Base-by-base conservation (phyloP, 768 basidiomycete species). In the Leucosporidium yakuticum region DNA sequence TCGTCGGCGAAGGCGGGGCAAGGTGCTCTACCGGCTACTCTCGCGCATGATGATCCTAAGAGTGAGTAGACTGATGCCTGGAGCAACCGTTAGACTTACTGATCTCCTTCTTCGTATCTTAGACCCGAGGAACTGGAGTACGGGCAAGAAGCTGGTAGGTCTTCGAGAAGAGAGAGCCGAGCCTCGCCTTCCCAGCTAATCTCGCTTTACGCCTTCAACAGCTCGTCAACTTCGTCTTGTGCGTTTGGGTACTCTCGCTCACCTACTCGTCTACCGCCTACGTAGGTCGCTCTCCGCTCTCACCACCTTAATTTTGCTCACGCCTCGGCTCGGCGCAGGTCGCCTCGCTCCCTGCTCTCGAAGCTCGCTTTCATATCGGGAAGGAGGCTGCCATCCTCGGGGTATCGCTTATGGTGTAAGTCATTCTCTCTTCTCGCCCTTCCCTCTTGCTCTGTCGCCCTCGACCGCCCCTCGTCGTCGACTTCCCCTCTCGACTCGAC, bases 391-490 rank as follows among this genome's bases (percentile, higher is more conserved):
- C 68, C 5, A 50, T 73, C 5, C 60, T 73, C 27, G 62, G 55
- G 6, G 36, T 73, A 19, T 49, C 74, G 4, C 50, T 75, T 4
- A 74, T 69, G 39, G 74, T 77, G 11, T 29, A 23, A n/a, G 58
- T 11, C 25, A n/a, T n/a, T n/a, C n/a, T n/a, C n/a, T n/a, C n/a
- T n/a, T n/a, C n/a, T n/a, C n/a, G 48, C 48, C 48, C 12, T 23
- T 49, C 48, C 12, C 12, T 12, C 14, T 23, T 12, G 48, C 12
- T 12, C n/a, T n/a, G n/a, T n/a, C n/a, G n/a, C n/a, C n/a, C n/a
- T n/a, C n/a, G n/a, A n/a, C n/a, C n/a, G n/a, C n/a, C n/a, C n/a
- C n/a, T n/a, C n/a, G n/a, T n/a, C n/a, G n/a, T n/a, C n/a, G n/a
- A n/a, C n/a, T n/a, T 49, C 48, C 32, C 51, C 63, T 4, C 69